A percentile compares a stretch with the other conserved stretches of the same genome.
Conservation (phyloP, 73 alveolate genomes). For the Stentor coeruleus region DNA sequence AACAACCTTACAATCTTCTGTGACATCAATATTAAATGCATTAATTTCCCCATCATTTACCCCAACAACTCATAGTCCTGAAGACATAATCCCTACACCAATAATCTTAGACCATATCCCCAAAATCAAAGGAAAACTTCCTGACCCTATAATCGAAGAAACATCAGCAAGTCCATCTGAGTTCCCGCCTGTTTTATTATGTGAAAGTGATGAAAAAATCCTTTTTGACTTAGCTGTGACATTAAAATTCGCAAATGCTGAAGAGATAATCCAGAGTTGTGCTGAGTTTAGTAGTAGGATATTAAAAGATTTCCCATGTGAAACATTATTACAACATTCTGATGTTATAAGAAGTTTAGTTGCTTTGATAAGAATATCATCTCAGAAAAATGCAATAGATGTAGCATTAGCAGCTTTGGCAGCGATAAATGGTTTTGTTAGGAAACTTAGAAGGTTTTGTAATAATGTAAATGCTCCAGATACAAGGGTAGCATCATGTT, state of each 20-base stretch:
- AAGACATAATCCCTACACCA: background rate
- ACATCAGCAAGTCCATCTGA: background rate
- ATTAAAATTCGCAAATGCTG: background rate
- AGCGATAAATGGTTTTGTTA: background rate
- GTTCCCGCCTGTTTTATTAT: constrained; percentile 18
- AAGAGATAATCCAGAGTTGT: background rate
- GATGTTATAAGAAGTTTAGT: constrained; percentile 13
- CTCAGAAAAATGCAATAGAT: background rate
- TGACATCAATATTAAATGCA: background rate
- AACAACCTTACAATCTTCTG: constrained; percentile 4
- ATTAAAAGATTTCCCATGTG: constrained; percentile 11
- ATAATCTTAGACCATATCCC: background rate
- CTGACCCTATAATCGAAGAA: background rate
- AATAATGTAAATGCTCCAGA: background rate
- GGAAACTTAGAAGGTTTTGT: background rate
- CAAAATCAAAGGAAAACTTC: background rate
- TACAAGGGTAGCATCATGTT: background rate
- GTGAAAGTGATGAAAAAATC: constrained; percentile 21
- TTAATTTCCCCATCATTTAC: background rate
- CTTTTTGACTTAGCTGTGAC: background rate
- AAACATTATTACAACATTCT: background rate
- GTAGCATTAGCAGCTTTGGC: background rate
- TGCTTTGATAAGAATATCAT: background rate
- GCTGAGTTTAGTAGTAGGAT: background rate
- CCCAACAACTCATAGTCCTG: background rate